A percentile compares a stretch with the other conserved stretches of the same genome.
These are phyloP conservation scores for Aureobasidium melanogenum DNA, from an alignment of 2,329 filamentous ascomycete genomes.

Conservation along the genomic window DNA sequence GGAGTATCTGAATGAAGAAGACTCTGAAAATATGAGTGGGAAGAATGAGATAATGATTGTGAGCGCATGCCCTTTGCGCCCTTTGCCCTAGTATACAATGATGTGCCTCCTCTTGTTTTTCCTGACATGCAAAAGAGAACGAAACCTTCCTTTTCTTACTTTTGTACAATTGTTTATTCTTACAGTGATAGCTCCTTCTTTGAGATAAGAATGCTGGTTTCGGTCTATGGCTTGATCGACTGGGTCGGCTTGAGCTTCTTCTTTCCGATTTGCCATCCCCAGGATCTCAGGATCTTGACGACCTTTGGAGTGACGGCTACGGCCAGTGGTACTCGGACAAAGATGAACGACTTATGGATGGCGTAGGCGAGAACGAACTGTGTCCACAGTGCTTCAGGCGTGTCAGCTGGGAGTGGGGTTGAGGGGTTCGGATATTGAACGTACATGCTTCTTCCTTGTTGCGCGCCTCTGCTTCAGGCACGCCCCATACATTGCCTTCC, in stretches of 20 bases:
- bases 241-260: constrained; percentile 36
- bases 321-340: constrained; percentile 85
- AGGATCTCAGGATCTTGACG: constrained; percentile 75
- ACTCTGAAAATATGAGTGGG: background rate
- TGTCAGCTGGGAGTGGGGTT: background rate
- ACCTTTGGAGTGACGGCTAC: constrained; percentile 87
- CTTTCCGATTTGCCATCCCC: constrained; percentile 95
- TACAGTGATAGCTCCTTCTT: background rate
- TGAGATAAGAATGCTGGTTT: background rate
- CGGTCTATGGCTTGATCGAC: background rate
- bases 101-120: background rate
- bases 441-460: constrained; percentile 20
- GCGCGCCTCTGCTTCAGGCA: constrained; percentile 18
- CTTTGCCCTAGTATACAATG: background rate
- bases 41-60: background rate
- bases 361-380: constrained; percentile 90
- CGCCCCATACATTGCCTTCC: constrained; percentile 17
- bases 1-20: no score
- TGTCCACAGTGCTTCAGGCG: constrained; percentile 56
- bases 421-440: background rate
- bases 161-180: constrained; percentile 1
- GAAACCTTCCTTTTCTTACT: background rate
- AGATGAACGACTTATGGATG: constrained; percentile 96
- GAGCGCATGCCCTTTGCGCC: background rate
- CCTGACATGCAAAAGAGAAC: background rate